Conservation (phyloP, 805 yeast genomes). For the Debaryomyces castellii region DNA sequence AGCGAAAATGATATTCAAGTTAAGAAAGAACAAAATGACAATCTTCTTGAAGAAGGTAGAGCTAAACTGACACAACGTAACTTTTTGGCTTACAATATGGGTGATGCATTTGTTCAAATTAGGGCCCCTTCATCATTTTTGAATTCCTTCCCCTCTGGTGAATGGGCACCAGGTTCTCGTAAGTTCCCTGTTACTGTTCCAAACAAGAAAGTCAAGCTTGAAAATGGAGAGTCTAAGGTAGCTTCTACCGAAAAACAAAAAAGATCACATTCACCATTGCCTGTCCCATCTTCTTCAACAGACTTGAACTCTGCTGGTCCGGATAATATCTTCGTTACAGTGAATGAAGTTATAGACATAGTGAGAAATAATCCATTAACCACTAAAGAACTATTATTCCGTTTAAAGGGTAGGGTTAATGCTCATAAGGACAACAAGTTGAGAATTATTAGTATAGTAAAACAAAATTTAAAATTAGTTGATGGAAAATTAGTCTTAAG, state of each 20-base stretch:
- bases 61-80: slow-evolving; percentile 9
- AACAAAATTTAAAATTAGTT: slow-evolving; percentile 54
- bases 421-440: slow-evolving; percentile 63
- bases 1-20: slow-evolving; percentile 38
- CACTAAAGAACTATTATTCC: slow-evolving; percentile 60
- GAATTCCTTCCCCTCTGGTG: slow-evolving; percentile 70
- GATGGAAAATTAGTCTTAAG: slow-evolving; percentile 47
- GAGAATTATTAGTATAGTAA: slow-evolving; percentile 57
- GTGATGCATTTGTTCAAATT: slow-evolving; percentile 51
- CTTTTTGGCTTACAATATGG: slow-evolving; percentile 25
- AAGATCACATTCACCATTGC: slow-evolving; percentile 12
- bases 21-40: slow-evolving; percentile 33
- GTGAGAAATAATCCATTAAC: slow-evolving; percentile 58
- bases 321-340: slow-evolving; percentile 54
- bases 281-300: slow-evolving; percentile 11
- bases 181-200: slow-evolving; percentile 32
- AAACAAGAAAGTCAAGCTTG: slow-evolving; percentile 40
- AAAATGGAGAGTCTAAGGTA: slow-evolving; percentile 20
- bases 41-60: slow-evolving; percentile 9
- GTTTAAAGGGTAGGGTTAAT: slow-evolving; percentile 60
- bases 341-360: slow-evolving; percentile 66
- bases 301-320: slow-evolving; percentile 39
- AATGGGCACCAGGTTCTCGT: slow-evolving; percentile 73
- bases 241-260: slow-evolving; percentile 11
- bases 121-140: slow-evolving; percentile 64